These are phyloP conservation scores for Lolium perenne DNA, from an alignment of 176 grass and related monocot species.

Conservation along the genomic window DNA sequence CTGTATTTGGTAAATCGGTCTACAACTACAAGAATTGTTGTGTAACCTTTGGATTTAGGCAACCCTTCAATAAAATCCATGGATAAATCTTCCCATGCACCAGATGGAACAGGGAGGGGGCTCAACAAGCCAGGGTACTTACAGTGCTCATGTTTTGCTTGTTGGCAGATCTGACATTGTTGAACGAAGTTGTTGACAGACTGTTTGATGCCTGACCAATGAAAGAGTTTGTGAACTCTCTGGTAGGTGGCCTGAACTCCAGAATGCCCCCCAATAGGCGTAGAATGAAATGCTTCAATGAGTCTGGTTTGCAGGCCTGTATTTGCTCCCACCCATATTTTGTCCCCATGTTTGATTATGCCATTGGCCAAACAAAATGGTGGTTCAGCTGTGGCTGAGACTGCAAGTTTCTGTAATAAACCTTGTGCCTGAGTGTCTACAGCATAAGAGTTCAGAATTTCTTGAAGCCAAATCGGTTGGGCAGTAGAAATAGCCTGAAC, in stretches of 20 bases:
- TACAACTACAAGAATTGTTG: neutral
- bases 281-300: neutral
- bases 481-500: neutral
- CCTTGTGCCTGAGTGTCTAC: neutral
- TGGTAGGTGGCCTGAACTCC: neutral
- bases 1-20: neutral
- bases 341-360: neutral
- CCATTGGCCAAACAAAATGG: neutral
- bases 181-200: neutral
- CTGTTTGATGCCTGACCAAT: neutral
- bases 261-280: neutral
- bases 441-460: neutral
- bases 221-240: neutral
- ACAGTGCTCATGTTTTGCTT: neutral
- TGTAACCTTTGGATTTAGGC: neutral
- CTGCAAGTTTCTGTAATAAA: neutral
- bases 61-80: neutral
- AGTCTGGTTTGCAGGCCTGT: neutral
- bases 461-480: neutral
- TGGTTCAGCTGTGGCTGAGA: neutral
- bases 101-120: neutral
- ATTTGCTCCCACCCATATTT: neutral
- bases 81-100: neutral
- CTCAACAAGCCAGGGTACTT: neutral
- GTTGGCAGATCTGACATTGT: neutral